Base-by-base conservation (phyloP, 306 rosid genomes). In the Dryas octopetala region DNA sequence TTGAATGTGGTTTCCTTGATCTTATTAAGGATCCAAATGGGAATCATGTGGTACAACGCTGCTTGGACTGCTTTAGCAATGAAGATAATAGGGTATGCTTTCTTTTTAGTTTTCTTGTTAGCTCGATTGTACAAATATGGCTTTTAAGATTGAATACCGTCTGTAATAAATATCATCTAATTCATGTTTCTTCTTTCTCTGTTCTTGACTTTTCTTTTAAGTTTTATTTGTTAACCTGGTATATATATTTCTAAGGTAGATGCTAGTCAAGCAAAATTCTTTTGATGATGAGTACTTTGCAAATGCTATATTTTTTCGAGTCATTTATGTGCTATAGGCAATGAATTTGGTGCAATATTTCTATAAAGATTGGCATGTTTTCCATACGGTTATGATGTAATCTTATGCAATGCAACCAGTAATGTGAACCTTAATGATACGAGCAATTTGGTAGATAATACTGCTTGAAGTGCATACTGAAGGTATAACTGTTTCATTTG, bases 1-100 rank as follows among this genome's bases (percentile, higher is more conserved):
- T 88, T 71, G 86, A 80, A 73, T 87, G 89, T 4, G 85, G 93
- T 70, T 86, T 89, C 76, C 88, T 92, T 77, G 83, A 85, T 66
- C 93, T 92, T 19, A 74, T 79, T 40, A 92, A 75, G 86, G 96
- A 92, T 76, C 70, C 80, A 43, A 85, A 89, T 80, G 93, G 93
- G 47, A 83, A 85, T 46, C 93, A 90, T 67, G 91, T 88, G 51
- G 80, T 90, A 54, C 89, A 83, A 69, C 88, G 91, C 73, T 92
- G 93, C 80, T 86, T 89, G 84, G 83, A 82, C 79, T 83, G 88
- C 80, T 73, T 90, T 72, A 75, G 78, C 80, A 44, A 23, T 17
- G 90, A 82, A 81, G 90, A 86, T 54, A 89, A 89, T 48, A 81
- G 78, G 88, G 97, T 91, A 80, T 13, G 28, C 67, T 40, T 6